phyloP scores from a whole-genome alignment of 495 filamentous ascomycete species.

The Talaromyces adpressus region DNA sequence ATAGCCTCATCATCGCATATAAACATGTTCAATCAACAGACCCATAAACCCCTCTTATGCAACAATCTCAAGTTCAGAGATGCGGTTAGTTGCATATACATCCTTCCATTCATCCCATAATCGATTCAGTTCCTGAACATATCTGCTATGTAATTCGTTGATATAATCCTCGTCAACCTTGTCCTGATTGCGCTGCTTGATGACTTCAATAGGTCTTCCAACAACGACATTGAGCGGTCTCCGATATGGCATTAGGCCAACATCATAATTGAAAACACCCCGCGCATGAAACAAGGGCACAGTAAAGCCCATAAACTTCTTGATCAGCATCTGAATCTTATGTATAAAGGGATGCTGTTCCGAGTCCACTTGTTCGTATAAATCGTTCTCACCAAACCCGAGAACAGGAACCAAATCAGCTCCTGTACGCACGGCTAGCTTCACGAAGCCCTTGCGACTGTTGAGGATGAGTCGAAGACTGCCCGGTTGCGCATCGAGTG shows the following conservation, averaged over 20 bases:
- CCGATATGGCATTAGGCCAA: slow-evolving; percentile 91
- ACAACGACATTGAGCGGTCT: slow-evolving; percentile 82
- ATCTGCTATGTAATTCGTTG: slow-evolving; percentile 68
- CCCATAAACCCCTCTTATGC: slow-evolving; percentile 37
- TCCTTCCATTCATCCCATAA: slow-evolving; percentile 89
- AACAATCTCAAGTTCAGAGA: slow-evolving; percentile 69
- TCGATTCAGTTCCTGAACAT: slow-evolving; percentile 70
- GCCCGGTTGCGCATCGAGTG: slow-evolving; percentile 75
- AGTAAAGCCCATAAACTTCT: slow-evolving; percentile 85
- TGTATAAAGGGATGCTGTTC: slow-evolving; percentile 65
- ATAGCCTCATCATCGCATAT: background rate
- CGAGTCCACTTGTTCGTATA: slow-evolving; percentile 81
- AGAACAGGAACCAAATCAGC: slow-evolving; percentile 90
- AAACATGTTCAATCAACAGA: background rate
- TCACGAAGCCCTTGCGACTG: slow-evolving; percentile 85
- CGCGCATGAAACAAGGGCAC: slow-evolving; percentile 83
- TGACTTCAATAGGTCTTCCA: slow-evolving; percentile 68
- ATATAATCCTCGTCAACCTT: slow-evolving; percentile 67
- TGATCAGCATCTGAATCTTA: slow-evolving; percentile 69
- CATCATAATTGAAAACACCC: slow-evolving; percentile 96
- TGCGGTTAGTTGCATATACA: slow-evolving; percentile 65
- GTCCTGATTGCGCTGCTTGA: slow-evolving; percentile 41
- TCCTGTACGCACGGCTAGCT: slow-evolving; percentile 80
- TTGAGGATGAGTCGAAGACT: slow-evolving; percentile 68
- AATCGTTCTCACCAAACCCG: slow-evolving; percentile 89